A percentile compares a stretch with the other conserved stretches of the same genome.
These are phyloP conservation scores for Solanum clarkiae DNA, from an alignment of 257 asterid species.

Conservation along the genomic window DNA sequence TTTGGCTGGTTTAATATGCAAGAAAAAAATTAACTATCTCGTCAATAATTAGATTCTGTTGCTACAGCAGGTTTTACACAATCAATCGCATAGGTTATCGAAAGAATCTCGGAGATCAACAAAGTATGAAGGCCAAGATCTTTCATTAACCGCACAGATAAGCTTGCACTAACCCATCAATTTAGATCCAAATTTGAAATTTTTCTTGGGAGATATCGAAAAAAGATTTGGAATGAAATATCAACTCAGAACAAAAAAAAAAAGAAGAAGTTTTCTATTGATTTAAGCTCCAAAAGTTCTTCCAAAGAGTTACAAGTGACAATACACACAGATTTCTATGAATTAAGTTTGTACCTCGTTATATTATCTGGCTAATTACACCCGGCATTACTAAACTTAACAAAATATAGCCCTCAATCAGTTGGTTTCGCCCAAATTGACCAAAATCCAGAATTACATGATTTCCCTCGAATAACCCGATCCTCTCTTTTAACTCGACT, in stretches of 20 bases:
- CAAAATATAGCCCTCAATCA: neutral
- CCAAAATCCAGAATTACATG: neutral
- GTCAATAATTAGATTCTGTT: neutral
- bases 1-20: neutral
- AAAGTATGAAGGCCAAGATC: neutral
- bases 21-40: neutral
- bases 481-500: neutral
- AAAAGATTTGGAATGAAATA: neutral
- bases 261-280: neutral
- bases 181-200: neutral
- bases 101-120: neutral
- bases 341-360: neutral
- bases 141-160: neutral
- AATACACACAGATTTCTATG: neutral
- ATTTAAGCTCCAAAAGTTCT: neutral
- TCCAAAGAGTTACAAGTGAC: neutral
- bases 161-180: neutral
- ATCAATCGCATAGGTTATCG: neutral
- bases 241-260: neutral
- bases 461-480: neutral
- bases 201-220: neutral
- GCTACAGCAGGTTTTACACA: no score
- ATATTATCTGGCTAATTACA: no score
- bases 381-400: neutral
- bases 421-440: neutral